phyloP scores from a whole-genome alignment of 257 asterid genomes.

The Cinchona pubescens region DNA sequence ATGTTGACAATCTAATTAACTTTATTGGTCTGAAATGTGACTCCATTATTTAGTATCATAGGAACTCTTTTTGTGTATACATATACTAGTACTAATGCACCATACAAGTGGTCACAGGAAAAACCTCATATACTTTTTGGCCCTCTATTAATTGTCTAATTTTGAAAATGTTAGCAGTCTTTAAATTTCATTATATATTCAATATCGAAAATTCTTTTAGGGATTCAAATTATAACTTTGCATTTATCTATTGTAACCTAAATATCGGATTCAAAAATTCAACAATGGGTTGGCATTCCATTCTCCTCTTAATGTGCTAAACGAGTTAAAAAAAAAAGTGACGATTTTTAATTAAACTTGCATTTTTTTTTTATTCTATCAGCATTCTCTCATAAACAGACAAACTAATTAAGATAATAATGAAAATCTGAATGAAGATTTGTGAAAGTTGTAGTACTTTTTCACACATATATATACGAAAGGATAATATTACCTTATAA shows the following conservation, averaged over 20 bases:
- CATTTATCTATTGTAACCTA: too few relatives aligned
- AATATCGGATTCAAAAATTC: too few relatives aligned
- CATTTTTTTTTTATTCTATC: not conserved
- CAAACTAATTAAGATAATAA: constrained; percentile 3
- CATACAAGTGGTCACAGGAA: not conserved
- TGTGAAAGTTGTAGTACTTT: not conserved
- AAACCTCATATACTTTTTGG: not conserved
- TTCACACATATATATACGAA: too few relatives aligned
- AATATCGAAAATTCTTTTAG: too few relatives aligned
- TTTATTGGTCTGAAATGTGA: not conserved
- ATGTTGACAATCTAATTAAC: not conserved
- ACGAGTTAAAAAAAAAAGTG: too few relatives aligned
- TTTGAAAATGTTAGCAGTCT: too few relatives aligned
- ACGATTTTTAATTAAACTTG: too few relatives aligned
- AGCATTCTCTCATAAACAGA: not conserved
- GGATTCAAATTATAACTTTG: too few relatives aligned
- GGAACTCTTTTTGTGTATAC: not conserved
- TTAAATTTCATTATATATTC: too few relatives aligned
- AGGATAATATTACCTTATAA: constrained; percentile 4
- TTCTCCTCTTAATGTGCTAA: too few relatives aligned
- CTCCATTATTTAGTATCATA: not conserved
- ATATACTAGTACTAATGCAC: too few relatives aligned
- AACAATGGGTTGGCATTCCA: too few relatives aligned
- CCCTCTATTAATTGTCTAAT: not conserved
- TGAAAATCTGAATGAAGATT: not conserved